Evolutionary conservation across 352 stramenopile genomes (phyloP), one percentile per base, ranked within the genome.

Genomic region (Elongisporangium prolatum): DNA sequence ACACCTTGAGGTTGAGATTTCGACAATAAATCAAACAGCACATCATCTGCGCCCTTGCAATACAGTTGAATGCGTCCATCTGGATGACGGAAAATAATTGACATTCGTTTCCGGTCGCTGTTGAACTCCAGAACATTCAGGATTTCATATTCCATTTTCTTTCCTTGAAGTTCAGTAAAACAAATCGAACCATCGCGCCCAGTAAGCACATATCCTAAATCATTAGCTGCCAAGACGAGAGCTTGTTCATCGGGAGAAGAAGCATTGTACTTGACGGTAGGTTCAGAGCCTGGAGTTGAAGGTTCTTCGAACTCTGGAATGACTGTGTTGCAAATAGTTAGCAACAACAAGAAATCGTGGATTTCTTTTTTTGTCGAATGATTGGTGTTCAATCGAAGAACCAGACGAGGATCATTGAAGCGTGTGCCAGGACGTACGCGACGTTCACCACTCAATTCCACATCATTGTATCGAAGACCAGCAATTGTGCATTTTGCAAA

Each of bases 111-210:
- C 13, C 98, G 80, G 54, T 98, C 88, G 54, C 92, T 98, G 69
- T 98, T 98, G 77, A 99, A 99, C 68, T 99, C 97, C 52, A 99
- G 96, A 5, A 99, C 85, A 51, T 98, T 97, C 53, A 99, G 70
- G 57, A 99, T 89, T 56, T 93, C 72, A 77, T 93, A 99, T 18
- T 81, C 89, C 76, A 86, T 73, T 9, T 70, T 57, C 38, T 65
- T 59, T 6, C 86, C 86, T 52, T 86, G 84, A 58, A 95, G 87
- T 17, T 74, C 18, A 3, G 82, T 80, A 48, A 93, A 61, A 48
- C 84, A 93, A 9, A 89, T 77, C 16, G 73, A 62, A 3, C 86
- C 86, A 56, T 91, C 81, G 20, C 86, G 84, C 0, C 68, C 76
- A 9, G 71, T 63, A 16, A 95, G 63, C 20, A 90, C 74, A 56